A percentile compares a stretch with the other conserved stretches of the same genome.
These are phyloP conservation scores for Marasmius sp. DNA, from an alignment of 1,284 basidiomycete species.

Conservation along the genomic window DNA sequence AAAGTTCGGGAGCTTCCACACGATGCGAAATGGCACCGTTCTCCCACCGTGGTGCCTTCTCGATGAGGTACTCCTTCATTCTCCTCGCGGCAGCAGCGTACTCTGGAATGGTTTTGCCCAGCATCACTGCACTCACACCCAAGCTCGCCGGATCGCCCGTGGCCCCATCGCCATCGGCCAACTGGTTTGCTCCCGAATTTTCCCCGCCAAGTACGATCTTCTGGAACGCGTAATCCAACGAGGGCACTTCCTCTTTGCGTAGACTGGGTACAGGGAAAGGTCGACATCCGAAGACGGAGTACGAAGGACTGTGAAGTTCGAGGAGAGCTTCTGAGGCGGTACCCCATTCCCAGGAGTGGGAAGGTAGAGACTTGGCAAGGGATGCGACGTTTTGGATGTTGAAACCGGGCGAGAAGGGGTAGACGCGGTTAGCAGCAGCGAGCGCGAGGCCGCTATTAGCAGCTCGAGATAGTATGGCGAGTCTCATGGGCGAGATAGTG, in stretches of 20 bases:
- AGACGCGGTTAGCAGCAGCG: conserved; percentile 6
- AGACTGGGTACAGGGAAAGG: conserved; percentile 33
- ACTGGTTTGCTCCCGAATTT: conserved; percentile 27
- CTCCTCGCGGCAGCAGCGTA: conserved; percentile 29
- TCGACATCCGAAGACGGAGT: conserved; percentile 36
- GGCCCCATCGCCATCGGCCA: conserved; percentile 37
- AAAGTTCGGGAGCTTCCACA: conserved; percentile 39
- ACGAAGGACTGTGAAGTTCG: conserved; percentile 37
- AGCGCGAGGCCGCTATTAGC: too few species aligned
- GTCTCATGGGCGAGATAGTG: too few species aligned
- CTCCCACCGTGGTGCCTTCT: conserved; percentile 39
- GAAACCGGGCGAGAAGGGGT: conserved; percentile 40
- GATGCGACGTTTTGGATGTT: conserved; percentile 33
- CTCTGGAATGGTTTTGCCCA: conserved; percentile 31
- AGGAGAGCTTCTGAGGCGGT: conserved; percentile 40
- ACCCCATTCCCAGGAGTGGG: conserved; percentile 47
- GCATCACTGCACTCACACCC: conserved; percentile 39
- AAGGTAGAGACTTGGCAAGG: conserved; percentile 33
- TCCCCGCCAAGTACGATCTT: conserved; percentile 30
- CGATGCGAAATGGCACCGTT: conserved; percentile 58
- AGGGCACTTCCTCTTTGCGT: conserved; percentile 18
- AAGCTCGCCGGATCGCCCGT: conserved; percentile 44
- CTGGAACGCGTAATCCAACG: conserved; percentile 11
- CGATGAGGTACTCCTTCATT: conserved; percentile 34
- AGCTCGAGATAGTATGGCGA: too few species aligned